A percentile compares a stretch with the other conserved stretches of the same genome.
These are phyloP conservation scores for Lentinula edodes DNA, from an alignment of 768 basidiomycete species.

Conservation along the genomic window DNA sequence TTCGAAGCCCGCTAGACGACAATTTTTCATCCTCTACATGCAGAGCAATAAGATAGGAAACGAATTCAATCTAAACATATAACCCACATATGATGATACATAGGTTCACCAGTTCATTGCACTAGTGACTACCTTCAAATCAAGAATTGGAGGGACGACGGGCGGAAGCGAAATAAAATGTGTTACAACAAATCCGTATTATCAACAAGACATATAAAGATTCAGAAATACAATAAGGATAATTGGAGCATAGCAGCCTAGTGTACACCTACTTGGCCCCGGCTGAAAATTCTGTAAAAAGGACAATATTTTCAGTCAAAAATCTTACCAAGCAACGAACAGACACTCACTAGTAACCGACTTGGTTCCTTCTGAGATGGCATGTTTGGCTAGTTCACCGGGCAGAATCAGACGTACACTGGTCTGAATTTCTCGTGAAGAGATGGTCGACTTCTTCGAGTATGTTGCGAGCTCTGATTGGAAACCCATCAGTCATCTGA, in stretches of 20 bases:
- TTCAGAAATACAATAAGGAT: constrained; percentile 5
- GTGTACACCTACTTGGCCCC: constrained; percentile 28
- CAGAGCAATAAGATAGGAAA: too few species aligned
- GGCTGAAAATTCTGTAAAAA: constrained; percentile 43
- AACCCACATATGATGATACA: too few species aligned
- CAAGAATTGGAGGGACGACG: background rate
- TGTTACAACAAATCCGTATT: constrained; percentile 2
- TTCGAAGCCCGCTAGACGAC: constrained; percentile 68
- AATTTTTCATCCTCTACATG: too few species aligned
- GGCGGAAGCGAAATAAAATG: background rate
- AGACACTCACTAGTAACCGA: constrained; percentile 51
- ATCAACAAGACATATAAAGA: background rate
- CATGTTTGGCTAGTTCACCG: constrained; percentile 83
- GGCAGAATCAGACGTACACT: constrained; percentile 78
- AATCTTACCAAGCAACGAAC: background rate
- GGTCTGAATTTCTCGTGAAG: constrained; percentile 88
- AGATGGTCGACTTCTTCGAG: constrained; percentile 88
- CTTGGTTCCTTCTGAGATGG: constrained; percentile 82
- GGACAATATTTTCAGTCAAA: constrained; percentile 7
- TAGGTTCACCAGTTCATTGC: too few species aligned
- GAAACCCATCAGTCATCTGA: background rate
- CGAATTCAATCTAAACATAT: too few species aligned
- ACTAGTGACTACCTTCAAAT: too few species aligned
- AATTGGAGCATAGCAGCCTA: background rate
- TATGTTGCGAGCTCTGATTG: constrained; percentile 71